Percentiles rank a stretch among this genome's conserved stretches.
Evolutionary conservation across 352 stramenopile genomes (phyloP).

Genomic region (Blastocystis sp.): DNA sequence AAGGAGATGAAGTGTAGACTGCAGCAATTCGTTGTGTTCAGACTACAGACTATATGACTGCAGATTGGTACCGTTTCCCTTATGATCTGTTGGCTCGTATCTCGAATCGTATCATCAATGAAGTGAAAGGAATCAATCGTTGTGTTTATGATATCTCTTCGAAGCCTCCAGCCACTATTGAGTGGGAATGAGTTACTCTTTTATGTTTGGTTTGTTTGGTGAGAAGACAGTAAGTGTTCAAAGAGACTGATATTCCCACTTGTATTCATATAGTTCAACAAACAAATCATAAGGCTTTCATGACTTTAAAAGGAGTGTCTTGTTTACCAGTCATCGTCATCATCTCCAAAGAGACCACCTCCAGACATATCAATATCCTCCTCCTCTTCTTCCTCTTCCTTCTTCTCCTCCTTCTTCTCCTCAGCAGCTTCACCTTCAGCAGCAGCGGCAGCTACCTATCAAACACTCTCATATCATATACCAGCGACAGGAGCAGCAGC

Average conservation of each 20-base stretch:
- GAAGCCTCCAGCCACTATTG: constrained; percentile 97
- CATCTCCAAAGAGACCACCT: constrained; percentile 38
- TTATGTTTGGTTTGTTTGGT: constrained; percentile 7
- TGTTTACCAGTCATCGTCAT: constrained; percentile 62
- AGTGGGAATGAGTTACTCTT: constrained; percentile 85
- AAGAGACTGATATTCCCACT: no score
- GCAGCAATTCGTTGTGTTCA: constrained; percentile 87
- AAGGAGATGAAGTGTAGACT: constrained; percentile 66
- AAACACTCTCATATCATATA: not conserved
- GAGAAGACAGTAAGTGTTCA: not conserved
- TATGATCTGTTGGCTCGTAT: constrained; percentile 92
- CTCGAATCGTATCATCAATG: constrained; percentile 95
- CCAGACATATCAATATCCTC: constrained; percentile 43
- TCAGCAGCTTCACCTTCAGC: constrained; percentile 67
- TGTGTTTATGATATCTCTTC: constrained; percentile 99
- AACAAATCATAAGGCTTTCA: not conserved
- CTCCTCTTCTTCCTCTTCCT: constrained; percentile 66
- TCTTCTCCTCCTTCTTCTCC: constrained; percentile 71
- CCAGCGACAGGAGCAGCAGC: constrained; percentile 68
- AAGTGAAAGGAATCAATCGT: constrained; percentile 92
- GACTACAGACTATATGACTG: constrained; percentile 99
- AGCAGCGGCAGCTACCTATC: constrained; percentile 15
- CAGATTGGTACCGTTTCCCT: constrained; percentile 96
- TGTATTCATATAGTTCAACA: constrained; percentile 31
- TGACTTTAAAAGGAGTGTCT: not conserved